Evolutionary conservation across 2,329 filamentous ascomycete genomes (phyloP), one percentile per base, ranked within the genome.

Genomic region (Colletotrichum plurivorum): DNA sequence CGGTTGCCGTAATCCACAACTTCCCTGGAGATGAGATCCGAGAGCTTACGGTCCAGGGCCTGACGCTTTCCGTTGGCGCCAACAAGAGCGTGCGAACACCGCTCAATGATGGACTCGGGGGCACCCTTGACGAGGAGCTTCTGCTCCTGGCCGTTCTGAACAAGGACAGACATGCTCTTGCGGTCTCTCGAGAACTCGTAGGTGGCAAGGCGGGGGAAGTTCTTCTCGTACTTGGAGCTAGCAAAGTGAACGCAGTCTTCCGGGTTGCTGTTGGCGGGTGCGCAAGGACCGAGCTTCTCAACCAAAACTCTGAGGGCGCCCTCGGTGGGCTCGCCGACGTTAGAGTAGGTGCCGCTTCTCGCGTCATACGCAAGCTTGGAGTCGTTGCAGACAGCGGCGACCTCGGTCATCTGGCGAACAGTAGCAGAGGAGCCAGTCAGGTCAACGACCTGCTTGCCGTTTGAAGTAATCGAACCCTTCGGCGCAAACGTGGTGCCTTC

Each of bases 151-250:
- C 88, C 91, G 63, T 88, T 87, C 73, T 92, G 88, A 71, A 97
- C 94, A 68, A 98, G 84, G 43, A 99, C 97, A 55, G 96, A 99
- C 96, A 99, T 99, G 82, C 95, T 98, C 89, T 99, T 99, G 71
- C 96, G 90, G 81, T 99, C 96, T 75, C 96, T 91, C 1, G 96
- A 98, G 83, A 99, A 99, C 79, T 99, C 96, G 75, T 94, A 99
- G 12, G 94, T 97, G 9, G 95, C 92, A 65, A 97, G 86, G 49
- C 92, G 90, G 60, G 90, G 89, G 57, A 91, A 89, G 73, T 89
- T 88, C 73, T 90, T 87, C 82, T 97, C 95, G 79, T 97, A 98
- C 82, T 91, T 91, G 72, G 90, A 88, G 84, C 94, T 98, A 68
- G 94, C 91, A 75, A 92, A 89, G 83, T 98, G 93, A 48, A 96